phyloP scores from a whole-genome alignment of 1,284 basidiomycete genomes.

The Rhodotorula sp. region DNA sequence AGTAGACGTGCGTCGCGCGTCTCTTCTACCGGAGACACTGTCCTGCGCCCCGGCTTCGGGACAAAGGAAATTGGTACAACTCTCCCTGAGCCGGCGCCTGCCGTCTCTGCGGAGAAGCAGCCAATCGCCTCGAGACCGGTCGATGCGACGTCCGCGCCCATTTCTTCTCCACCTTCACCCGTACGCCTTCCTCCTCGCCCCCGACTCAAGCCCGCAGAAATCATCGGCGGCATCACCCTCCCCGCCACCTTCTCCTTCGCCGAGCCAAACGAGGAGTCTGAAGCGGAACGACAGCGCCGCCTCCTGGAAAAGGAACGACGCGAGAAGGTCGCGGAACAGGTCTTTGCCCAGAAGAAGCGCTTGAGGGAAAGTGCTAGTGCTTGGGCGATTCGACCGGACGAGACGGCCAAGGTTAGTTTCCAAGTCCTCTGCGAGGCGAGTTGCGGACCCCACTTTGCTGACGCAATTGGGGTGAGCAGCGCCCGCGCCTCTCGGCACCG shows the following conservation, averaged over 20 bases:
- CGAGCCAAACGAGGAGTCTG: neutral
- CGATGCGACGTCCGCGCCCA: neutral
- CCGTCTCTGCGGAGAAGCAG: too few species aligned
- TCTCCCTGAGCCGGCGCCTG: too few species aligned
- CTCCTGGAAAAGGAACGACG: slow-evolving; percentile 14
- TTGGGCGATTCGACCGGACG: neutral
- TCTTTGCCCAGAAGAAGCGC: slow-evolving; percentile 9
- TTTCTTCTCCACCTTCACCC: neutral
- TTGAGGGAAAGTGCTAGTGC: neutral
- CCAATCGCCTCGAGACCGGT: neutral
- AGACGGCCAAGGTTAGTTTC: neutral
- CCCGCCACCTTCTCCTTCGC: slow-evolving; percentile 22
- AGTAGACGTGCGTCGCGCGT: too few species aligned
- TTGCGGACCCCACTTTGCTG: neutral
- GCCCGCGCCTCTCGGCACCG: neutral
- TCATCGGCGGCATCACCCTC: slow-evolving; percentile 11
- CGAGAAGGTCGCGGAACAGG: slow-evolving; percentile 9
- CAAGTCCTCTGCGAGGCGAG: too few species aligned
- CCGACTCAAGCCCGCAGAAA: neutral
- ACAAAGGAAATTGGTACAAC: too few species aligned
- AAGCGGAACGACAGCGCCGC: slow-evolving; percentile 6
- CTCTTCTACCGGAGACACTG: too few species aligned
- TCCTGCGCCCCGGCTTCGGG: neutral
- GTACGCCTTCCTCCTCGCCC: neutral
- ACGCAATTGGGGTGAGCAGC: neutral